Evolutionary conservation across 2,329 filamentous ascomycete species (phyloP).

Genomic region (Stachybotrys chlorohalonatus): DNA sequence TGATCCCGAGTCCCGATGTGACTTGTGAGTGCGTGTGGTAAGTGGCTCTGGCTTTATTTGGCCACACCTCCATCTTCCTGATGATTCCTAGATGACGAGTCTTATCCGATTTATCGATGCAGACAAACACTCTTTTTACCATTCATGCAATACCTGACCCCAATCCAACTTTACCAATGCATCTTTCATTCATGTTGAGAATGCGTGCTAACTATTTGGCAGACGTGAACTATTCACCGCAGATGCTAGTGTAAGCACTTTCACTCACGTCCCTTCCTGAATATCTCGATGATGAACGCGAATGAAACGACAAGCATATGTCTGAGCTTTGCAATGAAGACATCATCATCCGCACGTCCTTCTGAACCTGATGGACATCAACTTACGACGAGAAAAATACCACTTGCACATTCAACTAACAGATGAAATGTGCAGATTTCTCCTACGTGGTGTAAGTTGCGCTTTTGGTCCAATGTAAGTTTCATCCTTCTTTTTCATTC

Average conservation of each 20-base stretch:
- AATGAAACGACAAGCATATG: conserved; percentile 96
- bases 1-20: too few species aligned
- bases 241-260: not conserved
- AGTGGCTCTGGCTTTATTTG: conserved; percentile 3
- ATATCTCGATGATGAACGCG: conserved; percentile 66
- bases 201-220: not conserved
- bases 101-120: conserved; percentile 66
- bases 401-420: not conserved
- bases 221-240: not conserved
- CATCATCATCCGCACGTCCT: conserved; percentile 20
- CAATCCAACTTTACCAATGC: conserved; percentile 1
- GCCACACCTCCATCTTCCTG: conserved; percentile 19
- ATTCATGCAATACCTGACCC: conserved; percentile 60
- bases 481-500: not conserved
- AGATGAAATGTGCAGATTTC: not conserved
- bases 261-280: conserved; percentile 2
- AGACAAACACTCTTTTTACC: conserved; percentile 58
- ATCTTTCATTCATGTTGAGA: not conserved
- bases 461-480: conserved; percentile 16
- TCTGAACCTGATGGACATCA: not conserved
- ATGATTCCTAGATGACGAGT: conserved; percentile 63
- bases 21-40: conserved; percentile 2
- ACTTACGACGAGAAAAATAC: not conserved
- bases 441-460: not conserved
- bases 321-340: conserved; percentile 60